These are phyloP conservation scores for Alternaria brassicae DNA, from an alignment of 2,329 filamentous ascomycete species.

Conservation along the genomic window DNA sequence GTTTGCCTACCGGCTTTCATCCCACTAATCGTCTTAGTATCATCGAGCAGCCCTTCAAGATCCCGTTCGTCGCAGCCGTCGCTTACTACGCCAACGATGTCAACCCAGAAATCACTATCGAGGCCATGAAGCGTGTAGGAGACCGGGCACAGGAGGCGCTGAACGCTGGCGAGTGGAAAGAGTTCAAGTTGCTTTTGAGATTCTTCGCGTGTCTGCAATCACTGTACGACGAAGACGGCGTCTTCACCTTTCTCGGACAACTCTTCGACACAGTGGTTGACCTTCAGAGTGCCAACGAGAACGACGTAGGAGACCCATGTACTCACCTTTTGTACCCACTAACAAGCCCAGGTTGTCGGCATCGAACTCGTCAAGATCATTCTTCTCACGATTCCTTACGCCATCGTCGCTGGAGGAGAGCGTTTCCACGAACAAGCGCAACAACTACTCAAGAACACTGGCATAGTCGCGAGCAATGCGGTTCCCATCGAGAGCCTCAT, in stretches of 20 bases:
- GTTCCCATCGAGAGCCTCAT: conserved; percentile 85
- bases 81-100: conserved; percentile 79
- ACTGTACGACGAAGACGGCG: conserved; percentile 79
- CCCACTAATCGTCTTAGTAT: conserved; percentile 55
- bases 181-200: conserved; percentile 88
- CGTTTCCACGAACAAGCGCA: conserved; percentile 70
- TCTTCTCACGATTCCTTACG: conserved; percentile 90
- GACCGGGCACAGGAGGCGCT: conserved; percentile 71
- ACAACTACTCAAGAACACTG: conserved; percentile 88
- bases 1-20: background rate
- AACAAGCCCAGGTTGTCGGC: conserved; percentile 60
- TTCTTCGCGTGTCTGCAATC: conserved; percentile 87
- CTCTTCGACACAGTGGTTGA: conserved; percentile 92
- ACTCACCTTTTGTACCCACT: conserved; percentile 8
- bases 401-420: conserved; percentile 58
- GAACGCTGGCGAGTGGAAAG: conserved; percentile 79
- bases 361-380: conserved; percentile 96
- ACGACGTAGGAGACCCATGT: conserved; percentile 72
- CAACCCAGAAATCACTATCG: conserved; percentile 75
- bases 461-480: conserved; percentile 88
- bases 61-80: conserved; percentile 89
- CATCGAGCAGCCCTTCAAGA: conserved; percentile 94
- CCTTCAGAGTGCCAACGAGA: conserved; percentile 88
- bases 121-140: conserved; percentile 71
- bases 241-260: conserved; percentile 85